Percentiles rank a stretch among this genome's conserved stretches.
phyloP scores from a whole-genome alignment of 345 rosid species.

The Eucalyptus cloeziana region DNA sequence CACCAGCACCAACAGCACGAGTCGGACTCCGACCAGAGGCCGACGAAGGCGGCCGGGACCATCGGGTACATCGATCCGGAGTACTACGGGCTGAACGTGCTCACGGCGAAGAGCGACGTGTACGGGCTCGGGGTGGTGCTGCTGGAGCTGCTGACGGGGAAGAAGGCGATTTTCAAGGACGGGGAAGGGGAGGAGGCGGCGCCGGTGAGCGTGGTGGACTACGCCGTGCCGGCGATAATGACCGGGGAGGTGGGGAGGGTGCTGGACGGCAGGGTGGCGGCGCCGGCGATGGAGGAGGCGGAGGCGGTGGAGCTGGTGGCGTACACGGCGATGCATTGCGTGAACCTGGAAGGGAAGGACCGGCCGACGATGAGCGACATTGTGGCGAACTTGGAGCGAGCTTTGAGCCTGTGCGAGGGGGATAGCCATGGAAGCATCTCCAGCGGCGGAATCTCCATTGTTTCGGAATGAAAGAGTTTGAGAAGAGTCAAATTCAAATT shows the following conservation, averaged over 20 bases:
- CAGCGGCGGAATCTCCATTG: slow-evolving; percentile 12
- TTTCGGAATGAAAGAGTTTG: not conserved
- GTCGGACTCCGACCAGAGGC: slow-evolving; percentile 12
- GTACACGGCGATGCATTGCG: slow-evolving; percentile 70
- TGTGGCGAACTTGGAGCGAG: slow-evolving; percentile 64
- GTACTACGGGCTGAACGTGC: slow-evolving; percentile 70
- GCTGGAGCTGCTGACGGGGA: slow-evolving; percentile 71
- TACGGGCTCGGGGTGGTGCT: slow-evolving; percentile 85
- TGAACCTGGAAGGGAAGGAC: slow-evolving; percentile 56
- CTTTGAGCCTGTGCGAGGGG: slow-evolving; percentile 46
- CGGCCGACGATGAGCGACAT: slow-evolving; percentile 59
- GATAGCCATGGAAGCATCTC: slow-evolving; percentile 75
- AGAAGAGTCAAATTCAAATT: not conserved
- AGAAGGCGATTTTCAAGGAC: slow-evolving; percentile 46
- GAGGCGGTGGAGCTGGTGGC: slow-evolving; percentile 88
- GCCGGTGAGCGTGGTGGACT: slow-evolving; percentile 60
- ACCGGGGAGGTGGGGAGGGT: slow-evolving; percentile 26
- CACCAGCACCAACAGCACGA: not conserved
- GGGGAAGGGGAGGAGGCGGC: slow-evolving; percentile 7
- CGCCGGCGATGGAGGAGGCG: slow-evolving; percentile 37
- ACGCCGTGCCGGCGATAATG: slow-evolving; percentile 43
- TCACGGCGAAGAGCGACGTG: slow-evolving; percentile 82
- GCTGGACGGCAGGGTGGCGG: slow-evolving; percentile 54
- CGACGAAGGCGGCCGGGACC: slow-evolving; percentile 73
- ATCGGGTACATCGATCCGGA: slow-evolving; percentile 92